Evolutionary conservation across 2,329 filamentous ascomycete species (phyloP).

Genomic region (Scleromitrula shiraiana): DNA sequence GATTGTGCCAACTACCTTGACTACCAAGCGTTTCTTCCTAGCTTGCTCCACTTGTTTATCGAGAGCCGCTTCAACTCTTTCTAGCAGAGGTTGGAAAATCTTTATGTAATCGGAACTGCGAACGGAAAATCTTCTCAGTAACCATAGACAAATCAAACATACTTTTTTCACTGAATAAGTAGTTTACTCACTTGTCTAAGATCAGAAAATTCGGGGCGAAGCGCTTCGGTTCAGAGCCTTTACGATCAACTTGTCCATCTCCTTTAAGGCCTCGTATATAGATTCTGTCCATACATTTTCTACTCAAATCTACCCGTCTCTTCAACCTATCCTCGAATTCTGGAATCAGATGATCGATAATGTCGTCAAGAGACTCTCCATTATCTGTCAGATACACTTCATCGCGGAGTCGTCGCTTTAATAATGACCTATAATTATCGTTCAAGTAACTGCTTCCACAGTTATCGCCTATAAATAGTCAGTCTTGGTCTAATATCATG

Average conservation of each 20-base stretch:
- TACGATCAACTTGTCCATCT: constrained; percentile 7
- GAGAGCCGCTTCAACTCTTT: constrained; percentile 8
- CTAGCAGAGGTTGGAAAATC: constrained; percentile 14
- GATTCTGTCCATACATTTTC: background rate
- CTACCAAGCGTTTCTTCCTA: constrained; percentile 1
- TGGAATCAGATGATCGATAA: constrained; percentile 5
- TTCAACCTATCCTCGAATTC: constrained; percentile 11
- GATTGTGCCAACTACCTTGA: constrained; percentile 15
- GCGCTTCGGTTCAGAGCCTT: constrained; percentile 7
- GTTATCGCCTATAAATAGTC: constrained; percentile 3
- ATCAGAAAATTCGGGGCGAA: constrained; percentile 11
- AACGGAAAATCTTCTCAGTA: too few species aligned
- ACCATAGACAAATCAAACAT: too few species aligned
- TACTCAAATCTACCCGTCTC: background rate
- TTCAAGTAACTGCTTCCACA: constrained; percentile 13
- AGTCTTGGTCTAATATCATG: background rate
- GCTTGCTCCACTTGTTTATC: constrained; percentile 11
- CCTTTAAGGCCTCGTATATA: constrained; percentile 10
- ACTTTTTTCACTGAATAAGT: too few species aligned
- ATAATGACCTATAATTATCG: constrained; percentile 4
- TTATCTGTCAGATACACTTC: constrained; percentile 10
- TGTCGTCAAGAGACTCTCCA: constrained; percentile 5
- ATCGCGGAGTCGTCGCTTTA: constrained; percentile 2
- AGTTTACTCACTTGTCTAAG: constrained; percentile 11
- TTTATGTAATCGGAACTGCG: constrained; percentile 15